phyloP scores from a whole-genome alignment of 164 flowering plant species.

The Tetrastigma voinierianum region DNA sequence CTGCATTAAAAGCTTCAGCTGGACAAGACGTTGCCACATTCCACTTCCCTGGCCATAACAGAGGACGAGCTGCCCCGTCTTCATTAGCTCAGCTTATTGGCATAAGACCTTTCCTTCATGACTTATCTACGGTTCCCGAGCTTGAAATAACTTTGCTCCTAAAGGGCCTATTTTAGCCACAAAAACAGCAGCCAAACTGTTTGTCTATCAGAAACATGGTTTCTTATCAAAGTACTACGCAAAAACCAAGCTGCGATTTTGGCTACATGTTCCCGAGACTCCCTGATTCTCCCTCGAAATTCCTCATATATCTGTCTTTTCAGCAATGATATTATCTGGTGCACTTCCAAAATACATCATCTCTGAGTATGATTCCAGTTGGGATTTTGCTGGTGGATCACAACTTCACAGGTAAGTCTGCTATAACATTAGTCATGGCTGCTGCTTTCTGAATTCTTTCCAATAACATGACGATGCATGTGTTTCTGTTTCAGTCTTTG shows the following conservation, averaged over 20 bases:
- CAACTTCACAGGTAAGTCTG: conserved; percentile 23
- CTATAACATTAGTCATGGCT: too few species aligned
- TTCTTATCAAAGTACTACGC: conserved; percentile 45
- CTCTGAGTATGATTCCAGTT: conserved; percentile 27
- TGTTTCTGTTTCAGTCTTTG: too few species aligned
- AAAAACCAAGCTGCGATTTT: too few species aligned
- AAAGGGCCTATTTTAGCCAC: conserved; percentile 43
- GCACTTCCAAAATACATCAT: conserved; percentile 36
- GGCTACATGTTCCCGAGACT: too few species aligned
- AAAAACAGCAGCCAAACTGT: conserved; percentile 30
- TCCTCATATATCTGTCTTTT: conserved; percentile 37
- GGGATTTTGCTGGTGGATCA: conserved; percentile 39
- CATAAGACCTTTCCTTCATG: too few species aligned
- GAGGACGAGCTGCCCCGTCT: conserved; percentile 75
- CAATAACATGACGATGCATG: too few species aligned
- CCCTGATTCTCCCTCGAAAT: too few species aligned
- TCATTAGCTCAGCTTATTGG: too few species aligned
- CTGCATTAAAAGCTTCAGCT: conserved; percentile 63
- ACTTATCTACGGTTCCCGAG: too few species aligned
- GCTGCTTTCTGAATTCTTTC: too few species aligned
- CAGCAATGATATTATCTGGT: conserved; percentile 44
- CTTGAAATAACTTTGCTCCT: conserved; percentile 33
- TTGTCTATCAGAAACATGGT: conserved; percentile 46
- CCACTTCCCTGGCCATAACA: conserved; percentile 93
- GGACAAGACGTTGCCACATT: conserved; percentile 58